phyloP scores from a whole-genome alignment of 805 yeast species.

The Maudiozyma serrabonitensis region DNA sequence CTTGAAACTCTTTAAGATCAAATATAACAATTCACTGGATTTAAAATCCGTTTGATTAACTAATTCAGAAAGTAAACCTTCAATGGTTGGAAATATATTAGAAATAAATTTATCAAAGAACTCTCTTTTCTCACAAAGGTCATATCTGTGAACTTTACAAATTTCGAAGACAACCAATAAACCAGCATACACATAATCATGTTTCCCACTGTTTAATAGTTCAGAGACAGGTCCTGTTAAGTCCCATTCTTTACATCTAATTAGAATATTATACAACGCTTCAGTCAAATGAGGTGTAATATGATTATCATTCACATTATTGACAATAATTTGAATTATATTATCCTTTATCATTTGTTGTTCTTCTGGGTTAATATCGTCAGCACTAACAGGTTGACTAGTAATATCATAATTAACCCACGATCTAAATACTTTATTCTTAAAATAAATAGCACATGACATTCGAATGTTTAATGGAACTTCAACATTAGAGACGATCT shows the following conservation, averaged over 20 bases:
- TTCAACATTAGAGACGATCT: conserved; percentile 37
- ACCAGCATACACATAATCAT: conserved; percentile 41
- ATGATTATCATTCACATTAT: conserved; percentile 31
- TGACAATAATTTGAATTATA: conserved; percentile 43
- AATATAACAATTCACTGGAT: conserved; percentile 43
- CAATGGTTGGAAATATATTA: conserved; percentile 47
- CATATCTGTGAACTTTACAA: conserved; percentile 47
- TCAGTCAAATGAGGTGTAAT: conserved; percentile 49
- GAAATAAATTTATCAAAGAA: conserved; percentile 39
- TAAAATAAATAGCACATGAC: conserved; percentile 61
- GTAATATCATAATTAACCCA: conserved; percentile 50
- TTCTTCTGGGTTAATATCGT: conserved; percentile 35
- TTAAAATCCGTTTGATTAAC: conserved; percentile 26
- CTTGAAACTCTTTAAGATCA: conserved; percentile 57
- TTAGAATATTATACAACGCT: conserved; percentile 45
- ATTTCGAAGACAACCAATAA: conserved; percentile 47
- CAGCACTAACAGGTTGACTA: conserved; percentile 16
- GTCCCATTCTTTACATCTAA: conserved; percentile 34
- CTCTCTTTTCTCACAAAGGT: conserved; percentile 37
- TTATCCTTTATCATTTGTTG: conserved; percentile 46
- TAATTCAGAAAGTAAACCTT: conserved; percentile 39
- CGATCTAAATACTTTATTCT: conserved; percentile 46
- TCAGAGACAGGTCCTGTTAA: conserved; percentile 27
- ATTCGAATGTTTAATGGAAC: conserved; percentile 38
- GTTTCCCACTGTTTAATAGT: conserved; percentile 31